phyloP scores from a whole-genome alignment of 208 protist genomes.

The Wallacemonas sp. region DNA sequence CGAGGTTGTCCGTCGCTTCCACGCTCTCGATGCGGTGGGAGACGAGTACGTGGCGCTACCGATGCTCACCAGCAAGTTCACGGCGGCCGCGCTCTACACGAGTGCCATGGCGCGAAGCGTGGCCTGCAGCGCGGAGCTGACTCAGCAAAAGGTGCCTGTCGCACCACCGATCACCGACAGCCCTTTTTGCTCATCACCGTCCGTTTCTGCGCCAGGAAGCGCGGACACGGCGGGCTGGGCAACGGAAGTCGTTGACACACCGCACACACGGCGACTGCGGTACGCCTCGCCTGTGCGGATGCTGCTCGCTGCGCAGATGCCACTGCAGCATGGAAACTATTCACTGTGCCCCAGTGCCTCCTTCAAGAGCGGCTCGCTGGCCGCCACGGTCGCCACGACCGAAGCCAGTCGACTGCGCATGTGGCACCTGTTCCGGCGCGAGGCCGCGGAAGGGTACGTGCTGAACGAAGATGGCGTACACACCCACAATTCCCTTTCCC shows the following conservation, averaged over 20 bases:
- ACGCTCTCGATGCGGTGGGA: conserved; percentile 34
- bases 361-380: conserved; percentile 36
- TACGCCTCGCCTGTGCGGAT: conserved; percentile 31
- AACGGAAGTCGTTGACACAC: not conserved
- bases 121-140: conserved; percentile 28
- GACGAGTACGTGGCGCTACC: conserved; percentile 66
- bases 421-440: conserved; percentile 78
- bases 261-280: not conserved
- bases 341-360: conserved; percentile 67
- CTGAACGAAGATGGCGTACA: conserved; percentile 83
- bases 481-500: conserved; percentile 28
- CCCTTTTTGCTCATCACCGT: too few species aligned
- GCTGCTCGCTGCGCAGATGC: conserved; percentile 74
- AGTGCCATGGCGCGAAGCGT: conserved; percentile 25
- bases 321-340: conserved; percentile 62
- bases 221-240: too few species aligned
- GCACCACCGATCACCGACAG: not conserved
- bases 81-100: conserved; percentile 51
- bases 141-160: not conserved
- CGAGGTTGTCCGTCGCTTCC: conserved; percentile 42
- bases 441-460: conserved; percentile 55
- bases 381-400: conserved; percentile 48
- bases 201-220: too few species aligned
- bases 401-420: conserved; percentile 57
- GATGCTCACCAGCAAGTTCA: conserved; percentile 28